These are phyloP conservation scores for Ceratocystis lukuohia DNA, from an alignment of 2,329 filamentous ascomycete species.

Conservation along the genomic window DNA sequence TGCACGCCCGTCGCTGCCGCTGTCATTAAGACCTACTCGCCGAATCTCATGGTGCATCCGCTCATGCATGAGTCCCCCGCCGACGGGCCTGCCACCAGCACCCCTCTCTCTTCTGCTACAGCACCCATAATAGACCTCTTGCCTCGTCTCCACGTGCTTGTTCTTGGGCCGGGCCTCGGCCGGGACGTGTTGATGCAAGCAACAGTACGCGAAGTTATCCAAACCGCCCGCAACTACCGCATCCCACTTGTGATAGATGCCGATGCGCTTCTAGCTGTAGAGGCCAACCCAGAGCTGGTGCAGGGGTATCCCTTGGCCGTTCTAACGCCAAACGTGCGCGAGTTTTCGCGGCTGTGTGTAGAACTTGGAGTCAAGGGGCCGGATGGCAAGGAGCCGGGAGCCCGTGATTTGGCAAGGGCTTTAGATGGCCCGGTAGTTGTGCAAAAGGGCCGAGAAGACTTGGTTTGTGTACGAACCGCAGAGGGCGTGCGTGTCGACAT, in stretches of 20 bases:
- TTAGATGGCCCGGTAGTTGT: constrained; percentile 82
- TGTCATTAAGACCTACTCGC: constrained; percentile 95
- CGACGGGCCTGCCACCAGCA: constrained; percentile 21
- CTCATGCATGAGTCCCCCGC: constrained; percentile 61
- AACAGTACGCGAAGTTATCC: constrained; percentile 65
- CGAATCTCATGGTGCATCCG: constrained; percentile 96
- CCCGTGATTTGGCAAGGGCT: constrained; percentile 56
- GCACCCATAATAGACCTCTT: constrained; percentile 63
- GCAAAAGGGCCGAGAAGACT: constrained; percentile 74
- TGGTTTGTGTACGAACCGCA: constrained; percentile 35
- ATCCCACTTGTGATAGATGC: constrained; percentile 85
- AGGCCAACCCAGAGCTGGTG: constrained; percentile 61
- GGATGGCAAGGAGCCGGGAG: constrained; percentile 25
- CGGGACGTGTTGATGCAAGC: constrained; percentile 83
- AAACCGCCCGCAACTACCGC: constrained; percentile 55
- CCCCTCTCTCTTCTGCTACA: constrained; percentile 36
- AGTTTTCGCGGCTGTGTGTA: constrained; percentile 74
- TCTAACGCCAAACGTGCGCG: constrained; percentile 87
- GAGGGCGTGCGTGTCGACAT: constrained; percentile 47
- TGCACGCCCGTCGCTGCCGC: constrained; percentile 77
- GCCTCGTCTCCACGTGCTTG: constrained; percentile 75
- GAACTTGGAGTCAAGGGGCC: constrained; percentile 42
- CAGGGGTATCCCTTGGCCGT: constrained; percentile 72
- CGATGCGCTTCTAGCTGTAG: constrained; percentile 70
- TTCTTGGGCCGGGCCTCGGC: constrained; percentile 83